phyloP scores from a whole-genome alignment of 2,329 filamentous ascomycete genomes.

The Pseudogymnoascus sp. region DNA sequence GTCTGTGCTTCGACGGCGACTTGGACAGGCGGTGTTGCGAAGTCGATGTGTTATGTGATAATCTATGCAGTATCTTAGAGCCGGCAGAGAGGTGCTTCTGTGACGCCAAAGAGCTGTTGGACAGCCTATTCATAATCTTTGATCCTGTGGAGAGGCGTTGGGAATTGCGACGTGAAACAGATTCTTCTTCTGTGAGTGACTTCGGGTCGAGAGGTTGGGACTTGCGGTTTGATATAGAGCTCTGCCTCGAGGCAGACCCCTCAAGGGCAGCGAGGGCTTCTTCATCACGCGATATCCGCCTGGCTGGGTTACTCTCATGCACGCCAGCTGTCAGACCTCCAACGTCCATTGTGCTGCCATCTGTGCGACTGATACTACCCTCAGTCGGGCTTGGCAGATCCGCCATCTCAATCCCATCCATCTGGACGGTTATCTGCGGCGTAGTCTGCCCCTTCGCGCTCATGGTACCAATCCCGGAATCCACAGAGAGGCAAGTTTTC shows the following conservation, averaged over 20 bases:
- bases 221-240: not conserved
- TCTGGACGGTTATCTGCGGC: constrained; percentile 30
- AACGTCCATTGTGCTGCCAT: not conserved
- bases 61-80: constrained; percentile 18
- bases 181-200: not conserved
- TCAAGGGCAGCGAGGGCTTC: constrained; percentile 17
- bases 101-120: not conserved
- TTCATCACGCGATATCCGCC: constrained; percentile 6
- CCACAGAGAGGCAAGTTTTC: constrained; percentile 11
- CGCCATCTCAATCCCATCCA: constrained; percentile 48
- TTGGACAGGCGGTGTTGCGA: constrained; percentile 25
- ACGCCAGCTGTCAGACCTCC: constrained; percentile 6
- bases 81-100: constrained; percentile 10
- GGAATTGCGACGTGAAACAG: not conserved
- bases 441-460: constrained; percentile 37
- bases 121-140: not conserved
- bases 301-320: constrained; percentile 8
- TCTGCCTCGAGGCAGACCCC: constrained; percentile 15
- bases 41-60: constrained; percentile 24
- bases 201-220: not conserved
- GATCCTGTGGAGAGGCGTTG: not conserved
- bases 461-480: constrained; percentile 33
- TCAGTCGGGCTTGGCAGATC: constrained; percentile 33
- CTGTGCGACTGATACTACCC: not conserved
- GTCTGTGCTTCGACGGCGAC: constrained; percentile 26